A percentile compares a stretch with the other conserved stretches of the same genome.
Evolutionary conservation across 2,329 filamentous ascomycete genomes (phyloP).

Genomic region (Neofusicoccum parvum): DNA sequence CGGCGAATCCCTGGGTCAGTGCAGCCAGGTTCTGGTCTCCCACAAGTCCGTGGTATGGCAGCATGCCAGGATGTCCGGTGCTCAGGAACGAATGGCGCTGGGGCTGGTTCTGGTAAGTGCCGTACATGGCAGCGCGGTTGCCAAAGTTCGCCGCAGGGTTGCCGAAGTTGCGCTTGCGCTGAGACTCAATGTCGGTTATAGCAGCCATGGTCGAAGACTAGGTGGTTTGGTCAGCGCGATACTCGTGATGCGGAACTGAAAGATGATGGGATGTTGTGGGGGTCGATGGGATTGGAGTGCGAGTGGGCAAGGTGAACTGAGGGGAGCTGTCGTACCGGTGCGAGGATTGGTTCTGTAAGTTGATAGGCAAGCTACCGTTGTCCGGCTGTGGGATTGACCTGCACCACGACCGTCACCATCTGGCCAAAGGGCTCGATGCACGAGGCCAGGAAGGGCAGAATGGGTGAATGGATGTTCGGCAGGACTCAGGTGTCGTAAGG

Average conservation of each 20-base stretch:
- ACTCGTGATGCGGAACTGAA: neutral
- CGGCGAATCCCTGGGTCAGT: conserved; percentile 21
- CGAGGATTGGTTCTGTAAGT: conserved; percentile 20
- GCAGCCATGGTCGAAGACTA: conserved; percentile 16
- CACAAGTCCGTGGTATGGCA: conserved; percentile 18
- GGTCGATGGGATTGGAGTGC: neutral
- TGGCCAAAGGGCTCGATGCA: neutral
- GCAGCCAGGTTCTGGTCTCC: conserved; percentile 21
- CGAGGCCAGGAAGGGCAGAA: neutral
- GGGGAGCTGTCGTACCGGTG: conserved; percentile 12
- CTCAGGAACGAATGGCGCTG: conserved; percentile 17
- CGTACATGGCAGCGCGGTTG: conserved; percentile 18
- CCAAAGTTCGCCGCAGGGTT: conserved; percentile 17
- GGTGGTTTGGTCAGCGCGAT: neutral
- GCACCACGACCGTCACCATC: neutral
- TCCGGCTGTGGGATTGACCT: conserved; percentile 20
- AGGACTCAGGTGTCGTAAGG: neutral
- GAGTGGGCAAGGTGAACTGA: neutral
- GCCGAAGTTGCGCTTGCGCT: conserved; percentile 22
- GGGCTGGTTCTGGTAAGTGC: conserved; percentile 14
- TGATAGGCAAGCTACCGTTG: conserved; percentile 23
- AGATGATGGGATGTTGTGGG: neutral
- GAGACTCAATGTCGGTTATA: conserved; percentile 20
- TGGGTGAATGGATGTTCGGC: neutral
- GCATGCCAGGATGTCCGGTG: conserved; percentile 20